Conservation (phyloP, 306 rosid species). For the barrel medic (Medicago truncatula) region DNA sequence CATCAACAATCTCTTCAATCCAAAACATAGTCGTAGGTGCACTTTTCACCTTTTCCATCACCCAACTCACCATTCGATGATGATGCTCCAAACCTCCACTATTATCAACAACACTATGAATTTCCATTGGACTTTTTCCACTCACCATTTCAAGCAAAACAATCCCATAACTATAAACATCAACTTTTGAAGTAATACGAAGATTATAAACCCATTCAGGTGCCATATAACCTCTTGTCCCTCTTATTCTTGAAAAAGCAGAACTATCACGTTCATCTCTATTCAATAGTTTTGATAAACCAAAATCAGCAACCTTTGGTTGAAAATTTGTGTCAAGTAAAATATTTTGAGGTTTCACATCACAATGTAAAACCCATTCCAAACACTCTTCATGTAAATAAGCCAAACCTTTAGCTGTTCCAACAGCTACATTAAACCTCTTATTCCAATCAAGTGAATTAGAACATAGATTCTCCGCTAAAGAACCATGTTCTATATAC, state of each 20-base stretch:
- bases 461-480: conserved; percentile 46
- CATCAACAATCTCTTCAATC: conserved; percentile 56
- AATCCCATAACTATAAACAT: conserved; percentile 71
- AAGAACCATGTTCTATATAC: conserved; percentile 66
- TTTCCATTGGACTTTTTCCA: conserved; percentile 53
- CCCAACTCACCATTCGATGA: conserved; percentile 52
- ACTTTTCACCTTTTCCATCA: conserved; percentile 40
- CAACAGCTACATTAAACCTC: conserved; percentile 63
- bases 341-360: conserved; percentile 74
- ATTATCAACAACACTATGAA: conserved; percentile 16
- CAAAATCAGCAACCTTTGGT: conserved; percentile 78
- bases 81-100: conserved; percentile 43
- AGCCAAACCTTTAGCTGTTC: conserved; percentile 74
- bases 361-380: conserved; percentile 85
- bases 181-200: conserved; percentile 70
- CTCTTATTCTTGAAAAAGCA: conserved; percentile 62
- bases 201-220: conserved; percentile 75
- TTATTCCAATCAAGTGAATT: conserved; percentile 58
- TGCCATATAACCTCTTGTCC: conserved; percentile 77
- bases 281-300: conserved; percentile 59
- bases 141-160: conserved; percentile 73
- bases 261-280: conserved; percentile 49
- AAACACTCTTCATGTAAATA: conserved; percentile 80
- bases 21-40: conserved; percentile 23
- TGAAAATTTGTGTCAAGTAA: conserved; percentile 53